Evolutionary conservation across 1,284 basidiomycete species (phyloP), one percentile per base, ranked within the genome.

Genomic region (Taiwanofungus camphoratus): DNA sequence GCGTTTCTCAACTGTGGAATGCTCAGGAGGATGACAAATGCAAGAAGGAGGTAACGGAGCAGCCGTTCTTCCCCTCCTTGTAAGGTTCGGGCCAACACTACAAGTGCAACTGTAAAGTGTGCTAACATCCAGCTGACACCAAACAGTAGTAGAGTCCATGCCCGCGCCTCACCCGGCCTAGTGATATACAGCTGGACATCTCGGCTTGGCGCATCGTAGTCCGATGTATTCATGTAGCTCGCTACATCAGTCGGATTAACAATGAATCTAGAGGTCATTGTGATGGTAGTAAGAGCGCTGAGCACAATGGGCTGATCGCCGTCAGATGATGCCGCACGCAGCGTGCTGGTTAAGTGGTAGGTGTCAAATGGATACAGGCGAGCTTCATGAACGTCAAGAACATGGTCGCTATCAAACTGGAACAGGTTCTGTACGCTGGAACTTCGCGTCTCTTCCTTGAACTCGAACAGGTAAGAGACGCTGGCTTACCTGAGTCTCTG

Each of bases 351-450:
- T 15, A 80, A 64, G 20, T 62, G 49, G 53, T 80, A 80, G 0
- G 65, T 70, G 55, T 80, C 77, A 55, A 79, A 79, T 1, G 77
- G 77, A 52, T 79, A 80, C 3, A 77, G 55, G 5, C 66, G 69
- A 11, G 71, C 69, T 54, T 70, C 58, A 48, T 77, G 74, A 6
- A 77, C 75, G 50, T 80, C 75, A n/a, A 79, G 66, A 27, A 72
- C 69, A 52, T 79, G 72, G 49, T 76, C 71, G 44, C 69, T 74
- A 50, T 77, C 74, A 49, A 80, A 80, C 51, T 76, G 76, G 29
- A 73, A 69, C 12, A 77, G 63, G 48, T 70, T 74, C 52, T 78
- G 74, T 21, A 77, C 70, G 38, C 77, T 80, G 39, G 18, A 13
- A 29, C 11, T 30, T 24, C 7, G 7, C 19, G 11, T 19, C 3